Evolutionary conservation across 2,329 filamentous ascomycete species (phyloP).

Genomic region (Calonectria hawksworthii): DNA sequence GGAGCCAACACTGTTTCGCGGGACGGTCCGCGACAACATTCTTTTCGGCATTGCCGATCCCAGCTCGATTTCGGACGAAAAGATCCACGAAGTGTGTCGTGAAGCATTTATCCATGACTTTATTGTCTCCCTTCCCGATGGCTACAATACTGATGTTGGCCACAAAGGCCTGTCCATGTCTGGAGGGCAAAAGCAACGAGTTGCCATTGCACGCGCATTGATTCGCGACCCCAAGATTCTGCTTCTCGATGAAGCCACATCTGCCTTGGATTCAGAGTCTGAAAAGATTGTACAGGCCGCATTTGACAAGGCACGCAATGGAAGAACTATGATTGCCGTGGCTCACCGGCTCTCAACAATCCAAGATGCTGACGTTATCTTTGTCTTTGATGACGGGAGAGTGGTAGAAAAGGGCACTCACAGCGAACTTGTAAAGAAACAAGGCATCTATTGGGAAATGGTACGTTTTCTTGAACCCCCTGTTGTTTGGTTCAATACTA

Average conservation of each 20-base stretch:
- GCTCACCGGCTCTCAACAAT: conserved; percentile 60
- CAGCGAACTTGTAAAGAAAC: conserved; percentile 34
- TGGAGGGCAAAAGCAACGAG: conserved; percentile 68
- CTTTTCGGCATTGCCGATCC: conserved; percentile 34
- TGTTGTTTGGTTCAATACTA: background rate
- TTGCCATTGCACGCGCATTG: conserved; percentile 67
- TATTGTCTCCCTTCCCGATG: conserved; percentile 63
- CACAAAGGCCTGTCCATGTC: conserved; percentile 70
- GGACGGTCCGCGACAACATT: conserved; percentile 50
- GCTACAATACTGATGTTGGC: conserved; percentile 61
- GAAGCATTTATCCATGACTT: conserved; percentile 70
- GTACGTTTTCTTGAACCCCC: conserved; percentile 8
- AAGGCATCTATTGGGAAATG: conserved; percentile 41
- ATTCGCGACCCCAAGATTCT: conserved; percentile 67
- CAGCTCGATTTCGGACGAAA: conserved; percentile 33
- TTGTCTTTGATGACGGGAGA: conserved; percentile 57
- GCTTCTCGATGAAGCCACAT: conserved; percentile 78
- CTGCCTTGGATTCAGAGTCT: conserved; percentile 71
- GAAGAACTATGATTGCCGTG: conserved; percentile 57
- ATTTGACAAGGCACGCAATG: conserved; percentile 60
- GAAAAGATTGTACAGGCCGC: conserved; percentile 67
- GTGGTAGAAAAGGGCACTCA: conserved; percentile 60
- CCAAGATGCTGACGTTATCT: conserved; percentile 59
- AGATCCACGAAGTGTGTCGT: conserved; percentile 47
- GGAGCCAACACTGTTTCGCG: conserved; percentile 48